Conservation (phyloP, 768 basidiomycete genomes). For the Lyophyllum decastes region DNA sequence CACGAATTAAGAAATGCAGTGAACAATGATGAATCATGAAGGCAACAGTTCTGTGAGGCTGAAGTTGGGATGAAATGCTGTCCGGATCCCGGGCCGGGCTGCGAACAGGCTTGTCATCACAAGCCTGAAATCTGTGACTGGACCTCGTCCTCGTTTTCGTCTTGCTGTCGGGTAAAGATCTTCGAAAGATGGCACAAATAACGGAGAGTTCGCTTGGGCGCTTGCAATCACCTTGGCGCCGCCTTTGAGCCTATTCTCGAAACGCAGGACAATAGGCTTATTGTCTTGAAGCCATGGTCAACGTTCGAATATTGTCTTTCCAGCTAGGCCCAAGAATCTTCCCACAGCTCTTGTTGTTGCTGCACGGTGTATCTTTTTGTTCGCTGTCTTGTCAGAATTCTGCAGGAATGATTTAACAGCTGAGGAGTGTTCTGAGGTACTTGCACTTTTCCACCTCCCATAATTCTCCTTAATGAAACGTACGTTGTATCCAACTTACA, state of each 20-base stretch:
- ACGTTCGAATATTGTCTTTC: slow-evolving; percentile 2
- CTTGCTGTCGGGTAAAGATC: background rate
- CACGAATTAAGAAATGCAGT: background rate
- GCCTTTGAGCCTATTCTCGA: background rate
- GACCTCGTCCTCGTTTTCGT: too few relatives aligned
- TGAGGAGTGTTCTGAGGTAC: background rate
- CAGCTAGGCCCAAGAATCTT: background rate
- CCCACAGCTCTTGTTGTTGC: slow-evolving; percentile 4
- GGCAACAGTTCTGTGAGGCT: too few relatives aligned
- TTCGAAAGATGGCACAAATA: background rate
- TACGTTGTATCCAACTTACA: background rate
- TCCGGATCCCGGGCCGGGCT: too few relatives aligned
- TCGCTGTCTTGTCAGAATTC: background rate
- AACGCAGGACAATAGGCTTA: slow-evolving; percentile 11
- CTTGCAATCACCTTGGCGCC: background rate
- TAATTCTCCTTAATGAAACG: background rate
- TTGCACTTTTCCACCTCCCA: background rate
- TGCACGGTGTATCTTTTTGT: background rate
- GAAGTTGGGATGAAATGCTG: too few relatives aligned
- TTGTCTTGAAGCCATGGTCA: slow-evolving; percentile 1
- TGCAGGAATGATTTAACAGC: background rate
- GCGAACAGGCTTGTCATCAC: too few relatives aligned
- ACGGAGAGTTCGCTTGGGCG: background rate
- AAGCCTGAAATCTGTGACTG: too few relatives aligned
- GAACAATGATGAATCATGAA: too few relatives aligned